Conservation (phyloP, 2,329 filamentous ascomycete genomes). For the Huntiella abstrusa region DNA sequence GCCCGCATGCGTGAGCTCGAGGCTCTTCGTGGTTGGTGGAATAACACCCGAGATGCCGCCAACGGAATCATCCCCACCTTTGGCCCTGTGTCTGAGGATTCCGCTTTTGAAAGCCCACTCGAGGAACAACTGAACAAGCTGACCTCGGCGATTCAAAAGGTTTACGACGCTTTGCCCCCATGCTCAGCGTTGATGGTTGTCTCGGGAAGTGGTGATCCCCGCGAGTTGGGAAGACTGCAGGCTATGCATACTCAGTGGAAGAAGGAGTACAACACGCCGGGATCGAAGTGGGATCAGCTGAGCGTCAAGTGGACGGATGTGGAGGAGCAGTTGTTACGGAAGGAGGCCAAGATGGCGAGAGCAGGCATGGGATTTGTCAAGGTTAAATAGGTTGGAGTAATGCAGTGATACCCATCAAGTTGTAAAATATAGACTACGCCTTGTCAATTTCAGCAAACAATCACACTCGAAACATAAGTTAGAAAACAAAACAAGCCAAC, state of each 20-base stretch:
- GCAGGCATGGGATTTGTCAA: constrained; percentile 45
- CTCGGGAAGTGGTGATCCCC: constrained; percentile 48
- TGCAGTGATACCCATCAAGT: not conserved
- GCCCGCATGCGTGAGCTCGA: constrained; percentile 47
- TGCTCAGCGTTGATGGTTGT: constrained; percentile 48
- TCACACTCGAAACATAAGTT: not conserved
- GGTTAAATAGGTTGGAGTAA: constrained; percentile 32
- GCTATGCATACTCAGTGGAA: constrained; percentile 40
- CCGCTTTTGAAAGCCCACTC: constrained; percentile 17
- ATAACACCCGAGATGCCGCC: constrained; percentile 29
- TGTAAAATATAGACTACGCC: not conserved
- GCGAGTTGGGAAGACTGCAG: constrained; percentile 44
- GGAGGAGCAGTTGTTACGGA: constrained; percentile 43
- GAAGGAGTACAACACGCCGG: constrained; percentile 43
- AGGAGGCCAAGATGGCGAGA: constrained; percentile 36
- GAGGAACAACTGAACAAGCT: constrained; percentile 28
- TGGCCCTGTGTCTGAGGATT: constrained; percentile 12
- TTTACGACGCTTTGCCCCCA: constrained; percentile 39
- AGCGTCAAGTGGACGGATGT: constrained; percentile 49
- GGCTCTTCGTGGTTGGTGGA: constrained; percentile 49
- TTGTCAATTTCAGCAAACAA: not conserved
- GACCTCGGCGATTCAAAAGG: constrained; percentile 30
- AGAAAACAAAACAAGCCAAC: not conserved
- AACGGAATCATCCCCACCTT: constrained; percentile 15
- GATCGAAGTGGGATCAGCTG: constrained; percentile 47